These are phyloP conservation scores for Hortiboletus flavorubellus DNA, from an alignment of 768 basidiomycete species.

Conservation along the genomic window DNA sequence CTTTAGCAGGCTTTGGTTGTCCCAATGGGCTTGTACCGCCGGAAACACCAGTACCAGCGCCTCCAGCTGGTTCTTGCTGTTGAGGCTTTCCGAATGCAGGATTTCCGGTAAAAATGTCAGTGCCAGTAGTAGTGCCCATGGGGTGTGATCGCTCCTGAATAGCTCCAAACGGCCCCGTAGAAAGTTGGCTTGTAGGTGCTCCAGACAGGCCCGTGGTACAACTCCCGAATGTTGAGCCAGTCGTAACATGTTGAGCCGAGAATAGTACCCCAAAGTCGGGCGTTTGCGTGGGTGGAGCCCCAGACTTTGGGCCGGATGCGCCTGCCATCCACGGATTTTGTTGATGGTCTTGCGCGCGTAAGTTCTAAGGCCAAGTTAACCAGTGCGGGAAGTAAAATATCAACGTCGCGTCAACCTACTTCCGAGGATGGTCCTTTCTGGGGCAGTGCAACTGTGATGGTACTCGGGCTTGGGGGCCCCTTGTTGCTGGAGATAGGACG, in stretches of 20 bases:
- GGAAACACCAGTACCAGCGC: constrained; percentile 27
- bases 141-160: constrained; percentile 2
- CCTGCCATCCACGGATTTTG: constrained; percentile 67
- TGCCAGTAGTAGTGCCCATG: no score
- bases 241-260: constrained; percentile 21
- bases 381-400: constrained; percentile 5
- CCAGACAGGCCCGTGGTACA: constrained; percentile 17
- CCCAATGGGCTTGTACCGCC: constrained; percentile 28
- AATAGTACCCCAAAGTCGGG: constrained; percentile 18
- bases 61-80: background rate
- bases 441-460: constrained; percentile 71
- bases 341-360: constrained; percentile 72
- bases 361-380: constrained; percentile 44
- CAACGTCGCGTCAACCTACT: constrained; percentile 36
- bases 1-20: constrained; percentile 27
- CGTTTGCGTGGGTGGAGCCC: constrained; percentile 18
- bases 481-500: constrained; percentile 61
- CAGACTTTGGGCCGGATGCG: constrained; percentile 51
- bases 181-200: constrained; percentile 17
- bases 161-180: constrained; percentile 26
- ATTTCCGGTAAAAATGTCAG: no score
- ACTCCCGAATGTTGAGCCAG: constrained; percentile 27
- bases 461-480: constrained; percentile 44
- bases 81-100: no score
- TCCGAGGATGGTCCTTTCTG: constrained; percentile 76